Evolutionary conservation across 805 yeast species (phyloP).

Genomic region (Yamadazyma endophytica): DNA sequence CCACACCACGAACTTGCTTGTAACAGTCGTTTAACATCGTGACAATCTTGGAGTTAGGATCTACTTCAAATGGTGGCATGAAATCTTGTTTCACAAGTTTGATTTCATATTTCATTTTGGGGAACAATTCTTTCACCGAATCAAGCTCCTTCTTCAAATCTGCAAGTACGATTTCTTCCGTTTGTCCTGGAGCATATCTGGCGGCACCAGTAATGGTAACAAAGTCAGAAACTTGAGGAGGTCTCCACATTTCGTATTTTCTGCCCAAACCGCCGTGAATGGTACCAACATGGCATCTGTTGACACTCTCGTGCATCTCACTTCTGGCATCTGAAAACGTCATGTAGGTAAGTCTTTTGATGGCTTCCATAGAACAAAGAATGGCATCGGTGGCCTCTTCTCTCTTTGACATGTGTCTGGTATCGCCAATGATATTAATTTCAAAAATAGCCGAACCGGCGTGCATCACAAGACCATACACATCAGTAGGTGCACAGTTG

Average conservation of each 20-base stretch:
- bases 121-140: constrained; percentile 6
- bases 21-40: constrained; percentile 3
- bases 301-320: constrained; percentile 18
- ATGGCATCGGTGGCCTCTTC: constrained; percentile 28
- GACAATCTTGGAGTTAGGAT: constrained; percentile 7
- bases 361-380: constrained; percentile 23
- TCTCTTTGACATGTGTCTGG: constrained; percentile 26
- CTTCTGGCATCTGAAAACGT: constrained; percentile 18
- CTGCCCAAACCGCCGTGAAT: constrained; percentile 26
- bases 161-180: constrained; percentile 15
- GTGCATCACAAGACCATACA: constrained; percentile 22
- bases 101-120: constrained; percentile 10
- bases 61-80: constrained; percentile 11
- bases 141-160: constrained; percentile 19
- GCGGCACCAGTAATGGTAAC: constrained; percentile 27
- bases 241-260: constrained; percentile 23
- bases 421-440: constrained; percentile 23
- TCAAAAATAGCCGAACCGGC: constrained; percentile 24
- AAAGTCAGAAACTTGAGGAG: constrained; percentile 27
- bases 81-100: constrained; percentile 7
- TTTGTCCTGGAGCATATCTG: constrained; percentile 26
- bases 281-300: constrained; percentile 25
- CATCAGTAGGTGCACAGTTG: constrained; percentile 28
- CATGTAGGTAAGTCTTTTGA: constrained; percentile 18
- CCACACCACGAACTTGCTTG: constrained; percentile 6